Evolutionary conservation across 2,329 filamentous ascomycete genomes (phyloP).

Genomic region (Fusarium staphyleae): DNA sequence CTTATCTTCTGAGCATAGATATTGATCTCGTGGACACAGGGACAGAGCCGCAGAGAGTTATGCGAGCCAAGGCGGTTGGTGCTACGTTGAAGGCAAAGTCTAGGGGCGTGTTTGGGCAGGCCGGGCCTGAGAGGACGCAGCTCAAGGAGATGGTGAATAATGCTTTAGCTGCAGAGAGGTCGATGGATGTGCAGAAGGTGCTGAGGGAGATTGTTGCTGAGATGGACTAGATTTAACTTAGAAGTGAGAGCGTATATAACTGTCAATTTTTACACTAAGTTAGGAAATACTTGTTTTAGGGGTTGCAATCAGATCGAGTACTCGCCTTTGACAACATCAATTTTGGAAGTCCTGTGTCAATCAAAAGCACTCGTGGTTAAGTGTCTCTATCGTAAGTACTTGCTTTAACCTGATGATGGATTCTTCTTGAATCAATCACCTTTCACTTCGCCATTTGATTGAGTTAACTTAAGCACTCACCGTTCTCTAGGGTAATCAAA

Average conservation of each 20-base stretch:
- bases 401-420: too few species aligned
- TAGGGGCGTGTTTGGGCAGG: conserved; percentile 52
- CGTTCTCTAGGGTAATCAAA: conserved; percentile 17
- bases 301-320: too few species aligned
- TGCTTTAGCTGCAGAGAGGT: conserved; percentile 52
- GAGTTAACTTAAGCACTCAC: too few species aligned
- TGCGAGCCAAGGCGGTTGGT: conserved; percentile 55
- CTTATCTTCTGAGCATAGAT: conserved; percentile 57
- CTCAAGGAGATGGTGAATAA: conserved; percentile 45
- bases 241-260: neutral
- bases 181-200: conserved; percentile 54
- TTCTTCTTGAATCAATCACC: too few species aligned
- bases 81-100: conserved; percentile 52
- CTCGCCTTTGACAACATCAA: too few species aligned
- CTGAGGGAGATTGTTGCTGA: conserved; percentile 49
- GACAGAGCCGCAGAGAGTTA: conserved; percentile 59
- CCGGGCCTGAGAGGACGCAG: conserved; percentile 37
- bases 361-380: too few species aligned
- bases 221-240: conserved; percentile 32
- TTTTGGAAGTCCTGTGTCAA: too few species aligned
- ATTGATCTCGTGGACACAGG: conserved; percentile 55
- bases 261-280: too few species aligned
- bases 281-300: too few species aligned
- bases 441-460: too few species aligned
- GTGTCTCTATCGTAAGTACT: too few species aligned